phyloP scores from a whole-genome alignment of 1,284 basidiomycete species.

The Porodaedalea pini region DNA sequence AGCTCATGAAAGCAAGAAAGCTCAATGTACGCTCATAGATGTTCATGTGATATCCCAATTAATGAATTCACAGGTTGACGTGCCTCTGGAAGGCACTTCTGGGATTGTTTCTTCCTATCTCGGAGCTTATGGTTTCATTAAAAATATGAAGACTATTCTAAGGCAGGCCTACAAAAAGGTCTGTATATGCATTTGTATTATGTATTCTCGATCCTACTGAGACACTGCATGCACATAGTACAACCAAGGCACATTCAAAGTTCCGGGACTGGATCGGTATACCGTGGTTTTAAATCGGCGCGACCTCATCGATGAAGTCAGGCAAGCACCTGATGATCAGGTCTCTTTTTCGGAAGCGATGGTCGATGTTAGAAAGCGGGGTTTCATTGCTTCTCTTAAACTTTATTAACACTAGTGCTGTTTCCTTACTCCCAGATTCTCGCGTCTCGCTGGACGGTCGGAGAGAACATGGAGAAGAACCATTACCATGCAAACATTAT shows the following conservation, averaged over 20 bases:
- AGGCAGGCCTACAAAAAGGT: conserved; percentile 10
- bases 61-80: background rate
- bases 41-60: background rate
- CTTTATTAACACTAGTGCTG: too few relatives aligned
- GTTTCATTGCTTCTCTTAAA: too few relatives aligned
- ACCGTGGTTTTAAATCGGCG: conserved; percentile 27
- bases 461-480: conserved; percentile 19
- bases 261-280: conserved; percentile 29
- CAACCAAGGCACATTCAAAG: conserved; percentile 26
- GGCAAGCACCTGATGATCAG: conserved; percentile 32
- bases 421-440: background rate
- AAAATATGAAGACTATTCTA: conserved; percentile 8
- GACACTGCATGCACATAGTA: conserved; percentile 18
- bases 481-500: conserved; percentile 26
- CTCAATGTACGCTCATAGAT: background rate
- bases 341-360: conserved; percentile 27
- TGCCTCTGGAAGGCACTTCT: conserved; percentile 1
- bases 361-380: conserved; percentile 28
- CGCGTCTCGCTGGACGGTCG: conserved; percentile 19
- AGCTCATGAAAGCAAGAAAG: background rate
- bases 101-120: conserved; percentile 9
- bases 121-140: conserved; percentile 14
- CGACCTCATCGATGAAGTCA: conserved; percentile 31
- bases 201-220: background rate
- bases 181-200: background rate